Evolutionary conservation across 441 rosid species (phyloP).

Genomic region (Croton laevigatus): DNA sequence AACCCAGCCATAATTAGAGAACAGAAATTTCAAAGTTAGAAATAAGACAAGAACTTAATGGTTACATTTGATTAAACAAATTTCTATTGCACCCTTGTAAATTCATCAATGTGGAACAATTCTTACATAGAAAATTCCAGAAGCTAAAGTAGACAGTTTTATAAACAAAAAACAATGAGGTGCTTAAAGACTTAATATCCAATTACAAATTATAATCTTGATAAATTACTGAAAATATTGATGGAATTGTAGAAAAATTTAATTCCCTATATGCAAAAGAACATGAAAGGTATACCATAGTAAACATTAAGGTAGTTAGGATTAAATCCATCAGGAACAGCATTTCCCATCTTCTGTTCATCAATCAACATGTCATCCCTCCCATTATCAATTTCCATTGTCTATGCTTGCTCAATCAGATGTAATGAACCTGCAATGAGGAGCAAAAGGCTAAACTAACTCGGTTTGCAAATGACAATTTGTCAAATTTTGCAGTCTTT

Average conservation of each 20-base stretch:
- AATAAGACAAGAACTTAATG: neutral
- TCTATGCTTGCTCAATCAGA: neutral
- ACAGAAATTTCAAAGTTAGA: neutral
- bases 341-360: slow-evolving; percentile 22
- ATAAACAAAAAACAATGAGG: neutral
- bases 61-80: neutral
- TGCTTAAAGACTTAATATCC: neutral
- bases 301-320: slow-evolving; percentile 47
- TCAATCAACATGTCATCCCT: slow-evolving; percentile 52
- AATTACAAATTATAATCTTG: neutral
- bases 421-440: too few species aligned
- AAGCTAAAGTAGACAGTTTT: neutral
- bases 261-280: neutral
- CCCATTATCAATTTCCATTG: slow-evolving; percentile 33
- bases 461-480: too few species aligned
- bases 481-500: too few species aligned
- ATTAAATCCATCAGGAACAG: slow-evolving; percentile 38
- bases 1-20: neutral
- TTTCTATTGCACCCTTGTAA: neutral
- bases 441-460: too few species aligned
- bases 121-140: neutral
- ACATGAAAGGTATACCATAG: slow-evolving; percentile 35
- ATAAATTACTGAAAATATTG: neutral
- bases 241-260: neutral
- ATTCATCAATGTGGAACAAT: neutral